A percentile compares a stretch with the other conserved stretches of the same genome.
phyloP scores from a whole-genome alignment of 2,329 filamentous ascomycete genomes.

The Paraconiothyrium sp. region DNA sequence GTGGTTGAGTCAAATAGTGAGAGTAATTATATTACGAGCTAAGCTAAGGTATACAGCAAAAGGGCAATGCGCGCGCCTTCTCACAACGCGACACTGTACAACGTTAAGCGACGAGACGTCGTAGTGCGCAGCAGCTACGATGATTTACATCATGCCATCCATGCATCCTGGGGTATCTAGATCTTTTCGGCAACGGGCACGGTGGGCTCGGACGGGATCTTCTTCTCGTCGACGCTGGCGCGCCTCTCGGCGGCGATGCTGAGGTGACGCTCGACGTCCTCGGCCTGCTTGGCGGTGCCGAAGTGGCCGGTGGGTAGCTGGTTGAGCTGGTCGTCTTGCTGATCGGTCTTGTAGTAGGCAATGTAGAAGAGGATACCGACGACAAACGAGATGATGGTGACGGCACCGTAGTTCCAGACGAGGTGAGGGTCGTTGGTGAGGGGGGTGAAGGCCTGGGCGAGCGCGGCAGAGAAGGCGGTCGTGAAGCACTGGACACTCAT shows the following conservation, averaged over 20 bases:
- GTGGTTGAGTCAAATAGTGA: neutral
- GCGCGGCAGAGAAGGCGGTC: conserved; percentile 70
- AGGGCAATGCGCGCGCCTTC: neutral
- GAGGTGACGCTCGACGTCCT: conserved; percentile 41
- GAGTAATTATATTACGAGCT: neutral
- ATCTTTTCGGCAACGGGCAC: conserved; percentile 3
- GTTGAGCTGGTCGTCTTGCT: conserved; percentile 50
- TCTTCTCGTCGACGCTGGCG: conserved; percentile 29
- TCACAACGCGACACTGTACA: neutral
- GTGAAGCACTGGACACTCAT: conserved; percentile 71
- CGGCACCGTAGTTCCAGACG: conserved; percentile 70
- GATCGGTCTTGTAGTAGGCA: conserved; percentile 44
- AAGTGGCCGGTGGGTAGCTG: conserved; percentile 50
- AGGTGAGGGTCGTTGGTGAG: conserved; percentile 70
- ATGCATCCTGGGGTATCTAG: conserved; percentile 1
- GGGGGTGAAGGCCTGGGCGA: conserved; percentile 70
- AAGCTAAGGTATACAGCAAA: neutral
- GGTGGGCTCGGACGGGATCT: neutral
- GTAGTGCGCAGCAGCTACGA: neutral
- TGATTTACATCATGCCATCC: neutral
- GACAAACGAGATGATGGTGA: conserved; percentile 48
- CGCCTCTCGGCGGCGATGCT: conserved; percentile 29
- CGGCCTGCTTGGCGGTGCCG: conserved; percentile 36
- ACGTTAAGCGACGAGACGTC: neutral
- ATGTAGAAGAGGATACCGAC: conserved; percentile 46